phyloP scores from a whole-genome alignment of 441 rosid genomes.

The Brassica hybrid region DNA sequence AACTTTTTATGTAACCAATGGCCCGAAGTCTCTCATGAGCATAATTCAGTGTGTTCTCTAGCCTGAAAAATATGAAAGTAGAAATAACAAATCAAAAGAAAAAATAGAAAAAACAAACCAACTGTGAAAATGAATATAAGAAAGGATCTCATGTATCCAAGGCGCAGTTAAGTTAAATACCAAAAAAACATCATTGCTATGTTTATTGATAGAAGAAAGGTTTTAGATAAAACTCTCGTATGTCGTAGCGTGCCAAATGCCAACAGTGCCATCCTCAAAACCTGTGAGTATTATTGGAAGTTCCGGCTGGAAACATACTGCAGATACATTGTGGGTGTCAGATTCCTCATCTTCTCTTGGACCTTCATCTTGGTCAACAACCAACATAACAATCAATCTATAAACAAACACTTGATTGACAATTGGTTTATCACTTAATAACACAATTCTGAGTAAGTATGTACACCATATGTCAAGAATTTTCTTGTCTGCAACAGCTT shows the following conservation, averaged over 20 bases:
- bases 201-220: too few species aligned
- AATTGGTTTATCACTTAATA: too few species aligned
- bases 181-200: neutral
- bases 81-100: neutral
- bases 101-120: neutral
- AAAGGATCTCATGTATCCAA: neutral
- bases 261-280: slow-evolving; percentile 80
- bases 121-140: neutral
- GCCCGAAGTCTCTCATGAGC: neutral
- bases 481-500: too few species aligned
- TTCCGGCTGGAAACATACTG: slow-evolving; percentile 74
- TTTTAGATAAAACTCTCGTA: slow-evolving; percentile 46
- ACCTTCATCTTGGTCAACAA: too few species aligned
- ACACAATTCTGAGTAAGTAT: too few species aligned
- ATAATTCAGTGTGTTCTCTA: neutral
- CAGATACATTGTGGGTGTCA: slow-evolving; percentile 75
- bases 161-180: neutral
- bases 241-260: slow-evolving; percentile 73
- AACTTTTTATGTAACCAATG: neutral
- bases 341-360: too few species aligned
- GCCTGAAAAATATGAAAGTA: neutral
- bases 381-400: too few species aligned
- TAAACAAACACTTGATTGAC: too few species aligned
- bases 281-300: slow-evolving; percentile 75
- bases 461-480: too few species aligned